Conservation (phyloP, 441 rosid genomes). For the Sinapis alba region DNA sequence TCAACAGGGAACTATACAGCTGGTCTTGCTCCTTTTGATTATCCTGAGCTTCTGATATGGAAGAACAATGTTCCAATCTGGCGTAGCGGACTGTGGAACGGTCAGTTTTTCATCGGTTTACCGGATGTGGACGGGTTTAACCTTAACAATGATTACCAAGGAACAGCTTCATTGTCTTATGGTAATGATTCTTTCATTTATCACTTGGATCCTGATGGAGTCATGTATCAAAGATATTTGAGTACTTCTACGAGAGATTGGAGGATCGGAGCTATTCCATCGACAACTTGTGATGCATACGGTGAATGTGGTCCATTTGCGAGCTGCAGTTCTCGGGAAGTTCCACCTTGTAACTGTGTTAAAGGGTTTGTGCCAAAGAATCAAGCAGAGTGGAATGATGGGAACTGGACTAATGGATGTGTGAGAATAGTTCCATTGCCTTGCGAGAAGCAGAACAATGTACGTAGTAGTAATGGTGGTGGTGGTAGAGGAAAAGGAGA, state of each 20-base stretch:
- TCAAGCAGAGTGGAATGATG: conserved; percentile 38
- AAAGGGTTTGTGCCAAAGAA: conserved; percentile 49
- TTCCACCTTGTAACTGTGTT: conserved; percentile 51
- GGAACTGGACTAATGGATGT: background rate
- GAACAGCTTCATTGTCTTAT: conserved; percentile 20
- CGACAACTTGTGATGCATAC: conserved; percentile 43
- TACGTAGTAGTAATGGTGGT: conserved; percentile 5
- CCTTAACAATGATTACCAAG: conserved; percentile 30
- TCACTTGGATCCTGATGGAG: conserved; percentile 39
- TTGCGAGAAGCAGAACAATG: conserved; percentile 23
- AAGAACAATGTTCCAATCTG: conserved; percentile 39
- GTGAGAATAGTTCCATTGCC: background rate
- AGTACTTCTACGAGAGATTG: conserved; percentile 25
- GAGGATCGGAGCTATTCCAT: background rate
- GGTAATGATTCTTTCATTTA: conserved; percentile 11
- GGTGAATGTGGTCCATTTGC: conserved; percentile 47
- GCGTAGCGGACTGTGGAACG: conserved; percentile 62
- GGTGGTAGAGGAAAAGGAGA: conserved; percentile 38
- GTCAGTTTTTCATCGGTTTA: conserved; percentile 45
- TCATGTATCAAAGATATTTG: conserved; percentile 23
- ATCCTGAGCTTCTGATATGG: conserved; percentile 52
- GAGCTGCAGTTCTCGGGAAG: conserved; percentile 17
- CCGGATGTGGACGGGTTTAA: conserved; percentile 40
- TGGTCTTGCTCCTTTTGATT: conserved; percentile 32
- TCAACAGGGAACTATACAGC: conserved; percentile 48